These are phyloP conservation scores for Blepharisma undulans DNA, from an alignment of 169 alveolate genomes.

Conservation along the genomic window DNA sequence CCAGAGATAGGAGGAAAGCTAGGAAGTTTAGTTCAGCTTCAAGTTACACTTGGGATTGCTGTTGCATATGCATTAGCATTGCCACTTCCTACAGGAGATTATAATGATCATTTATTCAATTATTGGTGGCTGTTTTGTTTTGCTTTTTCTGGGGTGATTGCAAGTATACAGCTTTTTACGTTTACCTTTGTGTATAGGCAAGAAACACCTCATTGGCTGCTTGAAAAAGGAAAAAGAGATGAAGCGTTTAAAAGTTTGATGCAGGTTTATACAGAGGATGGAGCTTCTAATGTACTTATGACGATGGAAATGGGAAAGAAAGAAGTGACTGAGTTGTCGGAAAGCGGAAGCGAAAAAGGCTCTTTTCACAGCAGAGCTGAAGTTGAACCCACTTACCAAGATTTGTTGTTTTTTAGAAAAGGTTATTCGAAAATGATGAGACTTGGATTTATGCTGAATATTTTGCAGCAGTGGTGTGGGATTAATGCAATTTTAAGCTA, in stretches of 20 bases:
- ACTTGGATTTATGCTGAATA: neutral
- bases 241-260: neutral
- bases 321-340: neutral
- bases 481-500: neutral
- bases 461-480: slow-evolving; percentile 19
- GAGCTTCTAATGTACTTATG: neutral
- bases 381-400: neutral
- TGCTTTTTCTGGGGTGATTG: neutral
- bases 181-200: neutral
- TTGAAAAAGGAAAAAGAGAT: neutral
- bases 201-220: slow-evolving; percentile 31
- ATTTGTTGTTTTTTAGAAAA: neutral
- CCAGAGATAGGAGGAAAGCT: slow-evolving; percentile 11
- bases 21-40: slow-evolving; percentile 23
- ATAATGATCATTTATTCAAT: neutral
- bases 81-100: slow-evolving; percentile 23
- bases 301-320: neutral
- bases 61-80: slow-evolving; percentile 13
- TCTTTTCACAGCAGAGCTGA: neutral
- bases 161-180: neutral
- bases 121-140: slow-evolving; percentile 24
- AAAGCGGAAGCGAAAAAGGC: neutral
- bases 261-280: neutral
- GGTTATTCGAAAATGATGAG: slow-evolving; percentile 23
- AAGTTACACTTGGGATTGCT: neutral